Base-by-base conservation (phyloP, 768 basidiomycete species). In the Tephrocybe rancida region DNA sequence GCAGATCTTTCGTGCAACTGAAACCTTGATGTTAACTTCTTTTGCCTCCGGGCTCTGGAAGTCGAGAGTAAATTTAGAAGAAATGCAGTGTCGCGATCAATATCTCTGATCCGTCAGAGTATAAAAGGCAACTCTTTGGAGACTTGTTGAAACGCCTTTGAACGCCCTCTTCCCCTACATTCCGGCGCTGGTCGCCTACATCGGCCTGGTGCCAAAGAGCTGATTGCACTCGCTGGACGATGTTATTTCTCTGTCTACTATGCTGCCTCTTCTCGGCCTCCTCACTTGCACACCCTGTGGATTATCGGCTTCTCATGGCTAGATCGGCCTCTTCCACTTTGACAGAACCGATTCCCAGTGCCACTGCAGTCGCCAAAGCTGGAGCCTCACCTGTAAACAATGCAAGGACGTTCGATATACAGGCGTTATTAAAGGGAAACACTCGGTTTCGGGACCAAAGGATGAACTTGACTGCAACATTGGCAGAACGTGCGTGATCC, bases 131-230 rank as follows among this genome's bases (percentile, higher is more conserved):
- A 35, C 29, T 18, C 3, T 38, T 26, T 13, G n/a, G n/a, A n/a
- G 47, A 37, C 21, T n/a, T 18, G 5, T 53, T 44, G 25, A 14
- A 43, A 30, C 46, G 16, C 25, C 5, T 48, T 27, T 39, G 25
- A 25, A n/a, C n/a, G n/a, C n/a, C 24, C 42, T 32, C 46, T 38
- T 27, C 25, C 38, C 42, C 38, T 25, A 18, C 29, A 10, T 29
- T 26, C 38, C 58, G 64, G 63, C 70, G 69, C 68, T 72, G 70
- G 69, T 62, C 68, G 70, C 58, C 63, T 59, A 50, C 52, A 58
- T 64, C 60, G 67, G 70, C 70, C 68, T 65, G 67, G 68, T 63
- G 68, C 65, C 61, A 55, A 56, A 38, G 26, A 56, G 34, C 21
- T 47, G 22, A 32, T 30, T 50, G 43, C 34, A 16, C 52, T 47